Base-by-base conservation (phyloP, 176 grass and related monocot species). In the Cenchrus purpureus region DNA sequence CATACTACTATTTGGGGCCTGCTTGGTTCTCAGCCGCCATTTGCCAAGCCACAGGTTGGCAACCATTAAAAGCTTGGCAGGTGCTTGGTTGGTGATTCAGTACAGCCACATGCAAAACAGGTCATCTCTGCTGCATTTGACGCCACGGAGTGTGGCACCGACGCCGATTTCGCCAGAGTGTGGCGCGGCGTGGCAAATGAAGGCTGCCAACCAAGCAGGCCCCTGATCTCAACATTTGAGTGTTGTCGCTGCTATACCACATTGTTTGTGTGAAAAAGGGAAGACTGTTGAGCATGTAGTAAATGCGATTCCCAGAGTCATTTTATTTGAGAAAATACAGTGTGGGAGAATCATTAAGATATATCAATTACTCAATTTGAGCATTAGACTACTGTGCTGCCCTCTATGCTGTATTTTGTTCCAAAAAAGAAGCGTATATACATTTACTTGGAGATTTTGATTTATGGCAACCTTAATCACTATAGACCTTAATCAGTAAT, bases 401-500 rank as follows among this genome's bases (percentile, higher is more conserved):
- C 32, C 5, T 7, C 13, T 62, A 49, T 44, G 10, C 8, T 60
- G 46, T 83, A 52, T 52, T 71, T 59, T 74, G 10, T 67, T 73
- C 8, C 1, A 5, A 29, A 65, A 76, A 64, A 78, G 5, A 80
- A 50, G 8, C 0, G 4, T 31, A 25, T 83, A 12, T 10, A 73
- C 4, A 12, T 67, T 60, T 80, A 43, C 1, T 67, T 37, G 22
- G 40, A 74, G 12, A 73, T 65, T 52, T 49, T 28, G 25, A 56
- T 62, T 82, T 22, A 44, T 16, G 79, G 80, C 49, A 50, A 73
- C 20, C 79, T 66, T 0, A 2, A 10, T 58, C 37, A 49, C 5
- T 77, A 25, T 71, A 57, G 71, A 72, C 14, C 40, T 78, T 82
- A 10, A 73, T 74, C 40, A 79, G 29, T 60, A 82, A 66, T 79